Percentiles rank a stretch among this genome's conserved stretches.
Evolutionary conservation across 495 filamentous ascomycete species (phyloP).

Genomic region (Xylaria bambusicola): DNA sequence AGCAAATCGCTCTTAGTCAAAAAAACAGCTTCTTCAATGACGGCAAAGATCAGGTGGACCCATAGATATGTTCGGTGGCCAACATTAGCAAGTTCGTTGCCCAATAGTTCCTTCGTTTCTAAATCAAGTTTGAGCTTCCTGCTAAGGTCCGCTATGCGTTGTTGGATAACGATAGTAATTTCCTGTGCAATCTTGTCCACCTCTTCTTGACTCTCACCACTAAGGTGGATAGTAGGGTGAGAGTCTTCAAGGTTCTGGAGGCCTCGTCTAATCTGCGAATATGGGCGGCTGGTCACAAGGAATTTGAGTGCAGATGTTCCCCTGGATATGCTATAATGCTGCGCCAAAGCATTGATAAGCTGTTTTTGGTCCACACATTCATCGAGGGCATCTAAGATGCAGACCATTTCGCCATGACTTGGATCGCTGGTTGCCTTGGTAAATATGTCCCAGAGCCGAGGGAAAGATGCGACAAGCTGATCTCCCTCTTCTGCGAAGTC

Average conservation of each 20-base stretch:
- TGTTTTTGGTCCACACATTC: no score
- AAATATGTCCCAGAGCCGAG: no score
- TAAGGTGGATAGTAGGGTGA: conserved; percentile 40
- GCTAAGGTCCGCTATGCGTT: conserved; percentile 30
- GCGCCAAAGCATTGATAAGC: no score
- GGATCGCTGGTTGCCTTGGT: no score
- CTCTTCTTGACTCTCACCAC: conserved; percentile 33
- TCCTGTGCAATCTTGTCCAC: conserved; percentile 42
- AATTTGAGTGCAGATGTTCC: no score
- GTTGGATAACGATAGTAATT: conserved; percentile 44
- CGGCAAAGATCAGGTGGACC: background rate
- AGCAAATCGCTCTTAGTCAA: background rate
- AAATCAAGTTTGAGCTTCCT: background rate
- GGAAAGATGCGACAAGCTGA: no score
- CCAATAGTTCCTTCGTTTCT: conserved; percentile 25
- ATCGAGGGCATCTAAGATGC: no score
- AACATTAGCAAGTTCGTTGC: background rate
- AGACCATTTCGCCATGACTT: no score
- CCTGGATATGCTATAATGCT: no score
- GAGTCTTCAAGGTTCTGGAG: conserved; percentile 32
- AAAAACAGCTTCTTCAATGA: background rate
- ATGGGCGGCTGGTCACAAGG: conserved; percentile 52
- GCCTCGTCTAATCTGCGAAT: conserved; percentile 35
- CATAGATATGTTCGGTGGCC: background rate
- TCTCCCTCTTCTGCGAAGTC: no score